Percentiles rank a stretch among this genome's conserved stretches.
Evolutionary conservation across 139 green algal genomes (phyloP).

Genomic region (Chlorella sorokiniana): DNA sequence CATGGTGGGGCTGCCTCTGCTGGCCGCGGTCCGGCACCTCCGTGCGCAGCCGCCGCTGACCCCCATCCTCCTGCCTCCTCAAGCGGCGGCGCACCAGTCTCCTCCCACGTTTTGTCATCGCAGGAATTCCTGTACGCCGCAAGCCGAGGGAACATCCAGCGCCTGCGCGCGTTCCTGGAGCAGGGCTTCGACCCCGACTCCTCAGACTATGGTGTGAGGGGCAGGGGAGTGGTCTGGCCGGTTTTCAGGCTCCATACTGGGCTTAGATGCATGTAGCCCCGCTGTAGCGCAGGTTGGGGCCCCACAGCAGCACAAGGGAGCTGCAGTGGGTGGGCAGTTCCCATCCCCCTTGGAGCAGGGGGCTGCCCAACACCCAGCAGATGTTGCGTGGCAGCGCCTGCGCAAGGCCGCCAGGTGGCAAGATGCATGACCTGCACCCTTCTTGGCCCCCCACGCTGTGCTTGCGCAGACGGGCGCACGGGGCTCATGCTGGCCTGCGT

Average conservation of each 20-base stretch:
- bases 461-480: constrained; percentile 55
- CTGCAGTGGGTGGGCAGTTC: too few relatives aligned
- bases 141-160: constrained; percentile 34
- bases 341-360: neutral
- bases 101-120: neutral
- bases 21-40: neutral
- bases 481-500: constrained; percentile 65
- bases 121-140: constrained; percentile 57
- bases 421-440: neutral
- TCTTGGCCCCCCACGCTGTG: neutral
- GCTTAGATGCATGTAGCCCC: too few relatives aligned
- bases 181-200: constrained; percentile 58
- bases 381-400: too few relatives aligned
- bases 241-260: too few relatives aligned
- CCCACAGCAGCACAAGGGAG: too few relatives aligned
- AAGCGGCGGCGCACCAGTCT: neutral
- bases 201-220: constrained; percentile 48
- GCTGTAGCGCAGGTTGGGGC: too few relatives aligned
- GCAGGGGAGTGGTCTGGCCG: neutral
- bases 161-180: constrained; percentile 53
- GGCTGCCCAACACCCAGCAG: too few relatives aligned
- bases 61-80: neutral
- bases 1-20: constrained; percentile 9
- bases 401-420: neutral
- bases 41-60: neutral